A percentile compares a stretch with the other conserved stretches of the same genome.
phyloP scores from a whole-genome alignment of 768 basidiomycete species.

The Cystobasidium onofrii region DNA sequence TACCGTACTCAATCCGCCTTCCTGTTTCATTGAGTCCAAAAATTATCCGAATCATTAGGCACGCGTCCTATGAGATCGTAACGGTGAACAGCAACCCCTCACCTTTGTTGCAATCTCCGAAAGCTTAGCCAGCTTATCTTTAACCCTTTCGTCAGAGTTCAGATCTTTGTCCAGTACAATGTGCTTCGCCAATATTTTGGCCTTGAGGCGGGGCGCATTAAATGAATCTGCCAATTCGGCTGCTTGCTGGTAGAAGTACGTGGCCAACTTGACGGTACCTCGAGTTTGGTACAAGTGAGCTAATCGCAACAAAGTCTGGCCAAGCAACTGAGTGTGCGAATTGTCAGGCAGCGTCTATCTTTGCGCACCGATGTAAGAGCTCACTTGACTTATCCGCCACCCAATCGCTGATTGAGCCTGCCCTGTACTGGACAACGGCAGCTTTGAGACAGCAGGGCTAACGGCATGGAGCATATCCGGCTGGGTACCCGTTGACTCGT shows the following conservation, averaged over 20 bases:
- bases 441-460: too few relatives aligned
- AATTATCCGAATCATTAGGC: too few relatives aligned
- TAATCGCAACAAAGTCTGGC: slow-evolving; percentile 60
- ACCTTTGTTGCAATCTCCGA: background rate
- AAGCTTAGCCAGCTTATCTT: slow-evolving; percentile 51
- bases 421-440: background rate
- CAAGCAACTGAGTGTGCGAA: slow-evolving; percentile 32
- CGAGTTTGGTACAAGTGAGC: slow-evolving; percentile 59
- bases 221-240: slow-evolving; percentile 62
- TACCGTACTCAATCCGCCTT: slow-evolving; percentile 26
- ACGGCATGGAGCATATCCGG: too few relatives aligned
- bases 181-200: slow-evolving; percentile 59
- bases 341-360: background rate
- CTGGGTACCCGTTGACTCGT: too few relatives aligned
- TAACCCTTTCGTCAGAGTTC: slow-evolving; percentile 56
- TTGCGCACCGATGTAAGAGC: too few relatives aligned
- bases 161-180: slow-evolving; percentile 65
- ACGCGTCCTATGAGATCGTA: too few relatives aligned
- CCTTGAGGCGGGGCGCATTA: slow-evolving; percentile 58
- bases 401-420: background rate
- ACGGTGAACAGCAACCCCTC: slow-evolving; percentile 44
- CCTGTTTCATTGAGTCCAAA: background rate
- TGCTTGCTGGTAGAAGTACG: slow-evolving; percentile 73
- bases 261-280: slow-evolving; percentile 75
- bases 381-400: background rate